Conservation (phyloP, 2,329 filamentous ascomycete species). For the Plenodomus lindquistii region DNA sequence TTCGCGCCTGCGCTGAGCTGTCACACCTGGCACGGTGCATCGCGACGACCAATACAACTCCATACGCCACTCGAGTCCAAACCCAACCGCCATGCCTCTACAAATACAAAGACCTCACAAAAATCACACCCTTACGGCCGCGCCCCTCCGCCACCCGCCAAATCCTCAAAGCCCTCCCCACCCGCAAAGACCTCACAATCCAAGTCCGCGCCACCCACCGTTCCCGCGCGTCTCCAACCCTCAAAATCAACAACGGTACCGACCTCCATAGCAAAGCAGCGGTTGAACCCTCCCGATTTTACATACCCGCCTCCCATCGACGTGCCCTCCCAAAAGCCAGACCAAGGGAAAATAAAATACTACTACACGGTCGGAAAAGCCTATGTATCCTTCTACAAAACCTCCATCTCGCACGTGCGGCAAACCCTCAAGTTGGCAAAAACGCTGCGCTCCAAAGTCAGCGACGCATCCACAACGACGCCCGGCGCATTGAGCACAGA, state of each 20-base stretch:
- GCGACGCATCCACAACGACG: conserved; percentile 1
- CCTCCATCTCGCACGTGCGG: conserved; percentile 75
- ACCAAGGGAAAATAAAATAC: conserved; percentile 56
- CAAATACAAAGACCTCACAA: conserved; percentile 4
- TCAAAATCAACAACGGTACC: conserved; percentile 6
- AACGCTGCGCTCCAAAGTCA: conserved; percentile 47
- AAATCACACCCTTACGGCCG: not conserved
- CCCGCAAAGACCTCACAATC: conserved; percentile 10
- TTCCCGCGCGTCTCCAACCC: not conserved
- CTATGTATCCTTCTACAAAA: conserved; percentile 86
- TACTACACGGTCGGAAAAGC: conserved; percentile 69
- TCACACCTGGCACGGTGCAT: conserved; percentile 9
- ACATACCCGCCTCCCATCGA: conserved; percentile 73
- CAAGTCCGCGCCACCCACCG: conserved; percentile 6
- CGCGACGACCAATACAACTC: conserved; percentile 1
- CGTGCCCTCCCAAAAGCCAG: conserved; percentile 60
- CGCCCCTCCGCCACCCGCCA: not conserved
- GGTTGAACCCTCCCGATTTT: conserved; percentile 70
- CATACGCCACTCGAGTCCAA: not conserved
- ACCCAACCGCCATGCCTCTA: conserved; percentile 6
- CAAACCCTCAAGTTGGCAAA: conserved; percentile 61
- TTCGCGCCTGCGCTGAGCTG: conserved; percentile 9
- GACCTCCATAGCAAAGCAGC: conserved; percentile 14
- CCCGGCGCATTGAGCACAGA: conserved; percentile 5
- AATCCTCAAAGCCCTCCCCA: not conserved